Base-by-base conservation (phyloP, 495 filamentous ascomycete species). In the Haplographium delicatum region DNA sequence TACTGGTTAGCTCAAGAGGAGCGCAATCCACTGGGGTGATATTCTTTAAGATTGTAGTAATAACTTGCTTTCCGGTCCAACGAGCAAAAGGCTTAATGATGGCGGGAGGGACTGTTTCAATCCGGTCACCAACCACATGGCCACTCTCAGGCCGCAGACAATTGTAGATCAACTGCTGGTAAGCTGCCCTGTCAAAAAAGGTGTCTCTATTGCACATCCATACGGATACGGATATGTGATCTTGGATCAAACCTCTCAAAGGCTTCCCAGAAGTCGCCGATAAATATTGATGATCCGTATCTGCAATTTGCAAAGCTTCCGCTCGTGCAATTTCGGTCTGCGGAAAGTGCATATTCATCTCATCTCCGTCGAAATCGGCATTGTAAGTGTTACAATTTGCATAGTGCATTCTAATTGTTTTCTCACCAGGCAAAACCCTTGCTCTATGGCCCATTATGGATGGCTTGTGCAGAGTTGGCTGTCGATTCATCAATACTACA, bases 291-390 rank as follows among this genome's bases (percentile, higher is more conserved):
- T 95, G 88, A 63, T 99, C 91, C 13, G 94, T 95, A 65, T 96
- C 91, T 8, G 94, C 93, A 59, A 99, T 83, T 63, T 85, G 83
- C 44, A 90, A 73, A 2, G 93, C 93, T 68, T 99, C 94, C 2
- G 89, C 83, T 50, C 93, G 78, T 20, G 91, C 94, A 62, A 96
- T 72, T 63, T 96, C 94, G 59, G 94, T 96, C 57, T 99, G 94
- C 8, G 94, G 94, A 63, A 99, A 96, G 65, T 99, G 94, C 93
- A 99, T 95, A 65, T 99, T 99, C 94, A 99, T 99, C 69, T 99
- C 94, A 60, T 99, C 94, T 65, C 94, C 94, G 65, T 99, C 94
- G 67, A 97, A 99, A 79, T 99, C 94, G n/a, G 94, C 94, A 59
- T 99, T 99, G 76, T 99, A 98, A 9, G 94, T 95, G 64, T 96